Base-by-base conservation (phyloP, 2,329 filamentous ascomycete species). In the Pyricularia pennisetigena region DNA sequence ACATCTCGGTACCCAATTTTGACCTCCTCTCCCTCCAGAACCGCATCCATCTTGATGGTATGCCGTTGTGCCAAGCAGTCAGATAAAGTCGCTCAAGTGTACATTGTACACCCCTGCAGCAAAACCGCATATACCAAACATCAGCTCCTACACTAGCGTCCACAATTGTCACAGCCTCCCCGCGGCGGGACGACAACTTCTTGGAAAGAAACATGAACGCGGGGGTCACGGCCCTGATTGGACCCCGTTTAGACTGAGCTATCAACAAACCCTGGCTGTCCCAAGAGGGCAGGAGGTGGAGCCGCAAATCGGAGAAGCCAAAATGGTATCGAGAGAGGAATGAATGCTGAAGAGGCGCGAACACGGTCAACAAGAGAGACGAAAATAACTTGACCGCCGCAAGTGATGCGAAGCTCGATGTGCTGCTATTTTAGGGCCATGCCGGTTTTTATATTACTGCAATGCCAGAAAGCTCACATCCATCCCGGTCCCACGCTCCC, bases 231-330 rank as follows among this genome's bases (percentile, higher is more conserved):
- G 57, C 41, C 16, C 41, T 49, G 41, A 49, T 49, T 49, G 41
- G 41, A 49, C n/a, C 41, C 20, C 41, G 41, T 78, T 78, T 76
- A 49, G 41, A 20, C 41, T n/a, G 16, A 49, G 41, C n/a, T 49
- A 49, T 49, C 41, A 49, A 49, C 20, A 49, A 7, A 49, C 20
- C 41, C 41, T 20, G 16, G 41, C 20, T 49, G 7, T 9, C 41
- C 41, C 41, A 49, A 49, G 20, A 49, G 20, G 20, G 41, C 24
- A 61, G 9, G n/a, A 61, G 10, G 57, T 61, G 2, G 57, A 61
- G n/a, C n/a, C n/a, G 57, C 57, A n/a, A 49, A 49, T 49, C 41
- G n/a, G 41, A 49, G 20, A 49, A n/a, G 41, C 20, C 41, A n/a
- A 49, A 20, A 7, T 49, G 24, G 16, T 62, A 6, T 28, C 8